Percentiles rank a stretch among this genome's conserved stretches.
phyloP scores from a whole-genome alignment of 139 green algal genomes.

The Micractinium sp. region DNA sequence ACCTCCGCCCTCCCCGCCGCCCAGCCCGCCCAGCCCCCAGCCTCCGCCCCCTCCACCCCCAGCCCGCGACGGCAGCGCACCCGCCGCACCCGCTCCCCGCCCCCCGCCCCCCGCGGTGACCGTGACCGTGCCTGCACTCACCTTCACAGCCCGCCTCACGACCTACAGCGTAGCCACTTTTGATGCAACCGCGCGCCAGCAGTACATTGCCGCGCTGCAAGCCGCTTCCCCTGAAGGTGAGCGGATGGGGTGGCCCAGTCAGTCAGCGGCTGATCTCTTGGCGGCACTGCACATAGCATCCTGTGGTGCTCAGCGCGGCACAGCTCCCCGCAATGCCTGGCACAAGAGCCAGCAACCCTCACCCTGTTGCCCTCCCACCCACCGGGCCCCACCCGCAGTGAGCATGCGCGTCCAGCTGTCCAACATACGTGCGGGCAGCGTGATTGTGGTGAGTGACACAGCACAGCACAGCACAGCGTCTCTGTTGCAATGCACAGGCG shows the following conservation, averaged over 20 bases:
- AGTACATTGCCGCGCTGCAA: constrained; percentile 4
- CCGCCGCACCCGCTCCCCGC: not conserved
- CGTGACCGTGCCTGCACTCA: not conserved
- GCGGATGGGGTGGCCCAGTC: not conserved
- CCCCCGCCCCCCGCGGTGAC: not conserved
- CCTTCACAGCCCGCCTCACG: constrained; percentile 3
- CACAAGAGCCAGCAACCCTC: no score
- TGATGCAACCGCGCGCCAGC: not conserved
- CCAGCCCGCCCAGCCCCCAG: not conserved
- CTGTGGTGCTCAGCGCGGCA: not conserved
- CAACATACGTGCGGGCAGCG: not conserved
- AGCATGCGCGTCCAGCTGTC: not conserved
- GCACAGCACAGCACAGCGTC: no score
- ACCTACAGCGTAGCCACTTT: not conserved
- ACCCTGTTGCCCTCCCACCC: no score
- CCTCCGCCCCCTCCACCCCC: not conserved
- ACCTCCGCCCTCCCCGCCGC: not conserved
- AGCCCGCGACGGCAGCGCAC: not conserved
- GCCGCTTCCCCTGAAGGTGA: not conserved
- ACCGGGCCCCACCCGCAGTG: not conserved
- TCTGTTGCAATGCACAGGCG: no score
- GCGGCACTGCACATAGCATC: not conserved
- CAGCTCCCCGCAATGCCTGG: no score
- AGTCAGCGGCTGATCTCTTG: not conserved
- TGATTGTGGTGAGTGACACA: not conserved